Conservation (phyloP, 768 basidiomycete species). For the Boletus patriciae region DNA sequence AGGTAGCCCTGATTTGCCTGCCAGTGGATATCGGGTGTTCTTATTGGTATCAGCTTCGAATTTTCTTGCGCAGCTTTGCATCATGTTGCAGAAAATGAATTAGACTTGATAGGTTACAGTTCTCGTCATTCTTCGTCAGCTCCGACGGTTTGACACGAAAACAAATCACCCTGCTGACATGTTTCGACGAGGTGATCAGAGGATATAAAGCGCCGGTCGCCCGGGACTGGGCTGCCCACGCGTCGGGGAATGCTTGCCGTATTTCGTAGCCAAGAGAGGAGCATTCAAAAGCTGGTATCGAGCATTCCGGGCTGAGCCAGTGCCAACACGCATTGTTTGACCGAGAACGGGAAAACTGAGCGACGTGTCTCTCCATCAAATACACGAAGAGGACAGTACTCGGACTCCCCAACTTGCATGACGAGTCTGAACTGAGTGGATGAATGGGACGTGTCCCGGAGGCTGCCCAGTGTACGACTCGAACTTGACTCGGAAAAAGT, state of each 20-base stretch:
- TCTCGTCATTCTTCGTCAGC: not conserved
- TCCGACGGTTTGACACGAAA: not conserved
- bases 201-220: not conserved
- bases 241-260: not conserved
- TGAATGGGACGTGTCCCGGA: not conserved
- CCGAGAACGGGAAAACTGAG: no score
- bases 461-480: no score
- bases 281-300: no score
- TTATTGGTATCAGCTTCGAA: not conserved
- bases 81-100: not conserved
- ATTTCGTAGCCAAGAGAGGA: not conserved
- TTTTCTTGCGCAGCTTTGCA: not conserved
- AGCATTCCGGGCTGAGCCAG: no score
- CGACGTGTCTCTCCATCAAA: no score
- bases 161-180: not conserved
- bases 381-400: not conserved
- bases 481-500: no score
- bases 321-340: no score
- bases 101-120: not conserved
- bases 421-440: not conserved
- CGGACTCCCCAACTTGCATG: not conserved
- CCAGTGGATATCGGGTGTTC: not conserved
- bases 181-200: not conserved
- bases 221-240: not conserved
- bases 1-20: no score